phyloP scores from a whole-genome alignment of 331 rosid genomes.

The Acacia concinna region DNA sequence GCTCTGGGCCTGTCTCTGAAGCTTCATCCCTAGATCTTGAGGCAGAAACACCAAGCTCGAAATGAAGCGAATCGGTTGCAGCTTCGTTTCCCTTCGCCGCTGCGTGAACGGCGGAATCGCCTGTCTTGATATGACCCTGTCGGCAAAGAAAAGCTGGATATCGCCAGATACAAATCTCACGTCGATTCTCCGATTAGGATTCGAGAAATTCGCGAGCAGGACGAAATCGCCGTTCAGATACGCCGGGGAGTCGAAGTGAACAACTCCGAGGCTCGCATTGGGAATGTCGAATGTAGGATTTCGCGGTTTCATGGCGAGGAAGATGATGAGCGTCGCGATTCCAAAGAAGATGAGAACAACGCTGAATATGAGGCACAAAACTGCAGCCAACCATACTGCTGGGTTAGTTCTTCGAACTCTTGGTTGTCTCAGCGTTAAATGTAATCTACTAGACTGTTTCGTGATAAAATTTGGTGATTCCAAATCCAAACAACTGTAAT shows the following conservation, averaged over 20 bases:
- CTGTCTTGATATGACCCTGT: slow-evolving; percentile 67
- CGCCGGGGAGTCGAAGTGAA: slow-evolving; percentile 74
- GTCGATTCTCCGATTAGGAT: slow-evolving; percentile 69
- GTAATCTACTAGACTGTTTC: slow-evolving; percentile 37
- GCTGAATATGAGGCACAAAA: slow-evolving; percentile 74
- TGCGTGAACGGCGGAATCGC: slow-evolving; percentile 63
- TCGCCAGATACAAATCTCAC: slow-evolving; percentile 62
- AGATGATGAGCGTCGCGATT: slow-evolving; percentile 63
- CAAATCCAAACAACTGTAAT: slow-evolving; percentile 27
- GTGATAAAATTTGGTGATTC: slow-evolving; percentile 16
- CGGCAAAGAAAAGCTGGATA: slow-evolving; percentile 65
- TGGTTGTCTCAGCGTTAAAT: slow-evolving; percentile 39
- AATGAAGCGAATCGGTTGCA: slow-evolving; percentile 62
- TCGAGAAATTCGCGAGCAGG: slow-evolving; percentile 75
- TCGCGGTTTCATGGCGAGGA: slow-evolving; percentile 65
- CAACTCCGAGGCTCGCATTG: slow-evolving; percentile 68
- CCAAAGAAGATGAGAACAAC: slow-evolving; percentile 81
- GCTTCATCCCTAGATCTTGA: slow-evolving; percentile 61
- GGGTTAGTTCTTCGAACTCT: slow-evolving; percentile 67
- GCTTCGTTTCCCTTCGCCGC: slow-evolving; percentile 54
- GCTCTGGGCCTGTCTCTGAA: slow-evolving; percentile 65
- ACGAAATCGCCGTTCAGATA: slow-evolving; percentile 82
- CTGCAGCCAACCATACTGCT: slow-evolving; percentile 69
- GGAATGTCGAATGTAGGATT: slow-evolving; percentile 71
- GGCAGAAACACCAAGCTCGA: slow-evolving; percentile 89